Evolutionary conservation across 768 basidiomycete species (phyloP).

Genomic region (Tephrocybe sp.): DNA sequence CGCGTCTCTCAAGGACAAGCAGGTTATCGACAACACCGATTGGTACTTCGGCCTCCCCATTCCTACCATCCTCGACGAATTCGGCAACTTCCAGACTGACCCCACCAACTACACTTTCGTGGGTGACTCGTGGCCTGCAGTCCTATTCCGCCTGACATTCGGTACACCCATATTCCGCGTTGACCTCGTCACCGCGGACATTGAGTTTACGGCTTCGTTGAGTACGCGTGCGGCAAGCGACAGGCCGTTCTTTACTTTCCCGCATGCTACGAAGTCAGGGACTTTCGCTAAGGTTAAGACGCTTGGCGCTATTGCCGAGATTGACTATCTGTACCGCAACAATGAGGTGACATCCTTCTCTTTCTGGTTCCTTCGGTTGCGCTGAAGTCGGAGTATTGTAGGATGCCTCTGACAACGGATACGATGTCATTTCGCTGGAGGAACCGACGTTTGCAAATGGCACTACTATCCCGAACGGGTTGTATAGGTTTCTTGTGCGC

Average conservation of each 20-base stretch:
- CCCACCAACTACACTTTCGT: constrained; percentile 50
- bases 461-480: constrained; percentile 41
- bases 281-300: constrained; percentile 40
- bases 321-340: constrained; percentile 49
- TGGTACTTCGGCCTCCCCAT: constrained; percentile 43
- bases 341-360: constrained; percentile 32
- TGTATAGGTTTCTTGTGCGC: constrained; percentile 39
- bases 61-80: constrained; percentile 42
- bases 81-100: constrained; percentile 37
- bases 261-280: constrained; percentile 30
- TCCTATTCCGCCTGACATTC: constrained; percentile 44
- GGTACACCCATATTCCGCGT: constrained; percentile 47
- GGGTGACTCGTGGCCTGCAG: constrained; percentile 37
- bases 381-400: background rate
- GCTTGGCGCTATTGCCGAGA: constrained; percentile 48
- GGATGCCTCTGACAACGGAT: constrained; percentile 28
- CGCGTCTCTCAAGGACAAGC: constrained; percentile 35
- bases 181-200: constrained; percentile 47
- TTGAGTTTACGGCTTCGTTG: constrained; percentile 40
- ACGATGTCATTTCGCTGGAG: constrained; percentile 26
- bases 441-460: constrained; percentile 43
- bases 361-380: background rate
- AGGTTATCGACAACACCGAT: constrained; percentile 52
- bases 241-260: constrained; percentile 40
- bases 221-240: constrained; percentile 24